Base-by-base conservation (phyloP, 164 flowering plant genomes). In the Sedum album region DNA sequence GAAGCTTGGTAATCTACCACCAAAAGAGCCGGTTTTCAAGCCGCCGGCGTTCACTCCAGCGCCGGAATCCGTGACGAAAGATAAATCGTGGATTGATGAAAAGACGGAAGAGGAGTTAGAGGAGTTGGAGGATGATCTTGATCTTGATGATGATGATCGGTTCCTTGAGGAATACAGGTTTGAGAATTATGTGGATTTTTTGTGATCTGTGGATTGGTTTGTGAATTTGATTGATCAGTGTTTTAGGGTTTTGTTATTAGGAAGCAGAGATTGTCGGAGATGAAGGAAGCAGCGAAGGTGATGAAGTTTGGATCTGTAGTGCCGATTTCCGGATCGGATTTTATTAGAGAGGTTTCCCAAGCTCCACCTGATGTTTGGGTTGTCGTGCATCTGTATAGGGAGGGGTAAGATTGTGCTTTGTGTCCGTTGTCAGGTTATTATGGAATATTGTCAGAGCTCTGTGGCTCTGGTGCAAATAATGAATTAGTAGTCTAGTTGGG, bases 131-230 rank as follows among this genome's bases (percentile, higher is more conserved):
- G 96, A 94, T 41, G 93, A 89, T 71, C 77, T 66, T 8, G 73
- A 83, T 79, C 90, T 94, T 42, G 96, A 57, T 28, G 62, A 90
- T 46, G 96, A 95, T 31, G 96, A 92, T 66, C 87, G 96, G 2
- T 95, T 91, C 81, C 96, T 95, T 18, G 83, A 90, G 76, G 96
- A 95, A n/a, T 95, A 91, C 82, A 85, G 97, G 97, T 91, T 36
- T 1, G 14, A 20, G 13, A 1, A 35, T 5, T 5, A 13, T 18
- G 21, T 60, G 11, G 31, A 14, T 31, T 6, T 36, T 20, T 67
- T n/a, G 21, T 18, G 13, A 26, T 44, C 35, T 39, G 60, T 35
- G 38, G 18, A 63, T 63, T n/a, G 7, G 66, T 7, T 35, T 25
- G 11, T 21, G 4, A 23, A 64, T 35, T 35, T 38, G 44, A 36